Evolutionary conservation across 306 rosid species (phyloP).

Genomic region (Begonia peltatifolia): DNA sequence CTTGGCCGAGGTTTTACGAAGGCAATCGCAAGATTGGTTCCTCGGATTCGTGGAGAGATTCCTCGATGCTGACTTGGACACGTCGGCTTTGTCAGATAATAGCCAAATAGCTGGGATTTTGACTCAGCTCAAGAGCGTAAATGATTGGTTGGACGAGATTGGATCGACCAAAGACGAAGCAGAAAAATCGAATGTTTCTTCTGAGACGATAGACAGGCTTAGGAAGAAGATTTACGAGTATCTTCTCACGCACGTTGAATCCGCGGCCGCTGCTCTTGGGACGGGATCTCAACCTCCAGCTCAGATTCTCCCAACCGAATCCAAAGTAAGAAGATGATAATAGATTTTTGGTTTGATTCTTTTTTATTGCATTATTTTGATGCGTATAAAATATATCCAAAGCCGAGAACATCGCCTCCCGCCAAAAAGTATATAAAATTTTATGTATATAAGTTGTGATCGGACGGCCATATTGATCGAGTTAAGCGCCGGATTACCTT

Average conservation of each 20-base stretch:
- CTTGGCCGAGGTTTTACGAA: slow-evolving; percentile 46
- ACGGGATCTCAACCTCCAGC: slow-evolving; percentile 40
- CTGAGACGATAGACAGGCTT: slow-evolving; percentile 53
- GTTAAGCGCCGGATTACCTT: no score
- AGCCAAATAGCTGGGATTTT: slow-evolving; percentile 88
- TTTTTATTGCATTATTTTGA: no score
- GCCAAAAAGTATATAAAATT: no score
- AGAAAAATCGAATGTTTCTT: slow-evolving; percentile 30
- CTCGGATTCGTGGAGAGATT: slow-evolving; percentile 74
- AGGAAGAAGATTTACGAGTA: slow-evolving; percentile 85
- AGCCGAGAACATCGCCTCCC: no score
- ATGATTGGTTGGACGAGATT: slow-evolving; percentile 78
- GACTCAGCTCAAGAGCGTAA: slow-evolving; percentile 85
- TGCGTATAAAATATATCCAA: no score
- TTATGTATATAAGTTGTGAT: no score
- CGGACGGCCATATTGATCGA: no score
- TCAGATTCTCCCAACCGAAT: slow-evolving; percentile 27
- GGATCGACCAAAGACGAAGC: slow-evolving; percentile 31
- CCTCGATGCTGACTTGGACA: slow-evolving; percentile 62
- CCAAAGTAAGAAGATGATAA: slow-evolving; percentile 50
- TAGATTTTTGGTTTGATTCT: not conserved
- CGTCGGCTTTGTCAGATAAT: slow-evolving; percentile 49
- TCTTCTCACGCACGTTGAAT: slow-evolving; percentile 91
- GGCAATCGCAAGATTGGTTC: slow-evolving; percentile 73
- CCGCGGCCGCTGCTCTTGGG: slow-evolving; percentile 91